Conservation (phyloP, 106 monocot genomes). For the Dactylorhiza incarnata region DNA sequence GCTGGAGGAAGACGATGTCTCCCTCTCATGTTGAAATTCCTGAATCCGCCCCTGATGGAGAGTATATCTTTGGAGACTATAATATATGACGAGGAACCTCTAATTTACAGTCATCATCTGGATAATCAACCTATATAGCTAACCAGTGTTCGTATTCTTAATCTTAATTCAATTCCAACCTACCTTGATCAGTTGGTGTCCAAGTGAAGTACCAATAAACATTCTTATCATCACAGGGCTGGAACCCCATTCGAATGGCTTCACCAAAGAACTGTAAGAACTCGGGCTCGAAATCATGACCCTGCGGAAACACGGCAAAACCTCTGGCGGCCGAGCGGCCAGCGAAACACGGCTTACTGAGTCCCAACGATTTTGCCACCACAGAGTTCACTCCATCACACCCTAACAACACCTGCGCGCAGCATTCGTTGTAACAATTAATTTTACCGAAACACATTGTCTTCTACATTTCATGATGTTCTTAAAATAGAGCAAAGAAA, state of each 20-base stretch:
- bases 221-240: slow-evolving; percentile 29
- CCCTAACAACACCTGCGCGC: slow-evolving; percentile 54
- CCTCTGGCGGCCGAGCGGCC: slow-evolving; percentile 50
- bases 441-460: too few species aligned
- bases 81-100: not conserved
- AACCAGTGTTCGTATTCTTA: too few species aligned
- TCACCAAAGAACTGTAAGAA: slow-evolving; percentile 25
- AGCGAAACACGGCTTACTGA: slow-evolving; percentile 26
- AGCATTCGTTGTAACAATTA: not conserved
- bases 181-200: slow-evolving; percentile 19
- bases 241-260: slow-evolving; percentile 22
- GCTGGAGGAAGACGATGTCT: too few species aligned
- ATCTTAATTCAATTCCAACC: not conserved
- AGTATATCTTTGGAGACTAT: too few species aligned
- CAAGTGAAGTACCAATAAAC: slow-evolving; percentile 66
- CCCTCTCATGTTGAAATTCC: too few species aligned
- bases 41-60: too few species aligned
- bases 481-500: too few species aligned
- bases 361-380: slow-evolving; percentile 66
- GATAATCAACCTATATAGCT: too few species aligned
- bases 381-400: slow-evolving; percentile 77
- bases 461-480: too few species aligned
- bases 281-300: slow-evolving; percentile 36
- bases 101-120: too few species aligned
- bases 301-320: slow-evolving; percentile 33